Conservation (phyloP, 106 monocot genomes). For the Dioscorea alata region DNA sequence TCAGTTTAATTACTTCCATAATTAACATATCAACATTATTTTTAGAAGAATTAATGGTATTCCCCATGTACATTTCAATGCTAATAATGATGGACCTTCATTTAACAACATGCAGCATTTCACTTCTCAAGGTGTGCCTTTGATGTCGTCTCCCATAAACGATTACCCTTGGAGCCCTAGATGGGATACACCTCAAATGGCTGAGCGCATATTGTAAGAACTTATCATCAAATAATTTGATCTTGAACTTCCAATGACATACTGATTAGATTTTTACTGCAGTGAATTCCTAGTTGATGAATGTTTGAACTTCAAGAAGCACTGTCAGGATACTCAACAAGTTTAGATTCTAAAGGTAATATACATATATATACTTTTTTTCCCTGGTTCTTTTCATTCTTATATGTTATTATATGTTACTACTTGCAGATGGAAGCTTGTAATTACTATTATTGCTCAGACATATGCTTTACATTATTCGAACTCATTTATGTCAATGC, state of each 20-base stretch:
- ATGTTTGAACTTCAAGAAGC: conserved; percentile 68
- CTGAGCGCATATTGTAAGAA: conserved; percentile 76
- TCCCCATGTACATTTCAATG: too few species aligned
- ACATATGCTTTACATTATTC: too few species aligned
- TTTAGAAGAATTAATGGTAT: too few species aligned
- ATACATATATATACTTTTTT: too few species aligned
- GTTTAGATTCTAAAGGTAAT: too few species aligned
- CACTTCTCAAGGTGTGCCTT: conserved; percentile 44
- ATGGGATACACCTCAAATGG: conserved; percentile 70
- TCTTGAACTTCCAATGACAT: background rate
- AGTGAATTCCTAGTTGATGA: conserved; percentile 79
- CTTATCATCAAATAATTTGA: background rate
- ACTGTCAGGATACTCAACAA: conserved; percentile 43
- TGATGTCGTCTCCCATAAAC: conserved; percentile 49
- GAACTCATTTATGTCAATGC: too few species aligned
- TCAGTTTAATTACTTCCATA: too few species aligned
- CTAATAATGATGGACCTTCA: background rate
- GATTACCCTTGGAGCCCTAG: conserved; percentile 96
- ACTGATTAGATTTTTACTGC: conserved; percentile 18
- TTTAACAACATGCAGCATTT: conserved; percentile 54
- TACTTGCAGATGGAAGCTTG: too few species aligned
- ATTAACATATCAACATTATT: too few species aligned
- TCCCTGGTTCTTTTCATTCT: too few species aligned
- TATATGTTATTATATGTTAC: too few species aligned
- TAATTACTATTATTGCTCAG: too few species aligned